phyloP scores from a whole-genome alignment of 169 alveolate species.

The Besnoitia besnoiti region DNA sequence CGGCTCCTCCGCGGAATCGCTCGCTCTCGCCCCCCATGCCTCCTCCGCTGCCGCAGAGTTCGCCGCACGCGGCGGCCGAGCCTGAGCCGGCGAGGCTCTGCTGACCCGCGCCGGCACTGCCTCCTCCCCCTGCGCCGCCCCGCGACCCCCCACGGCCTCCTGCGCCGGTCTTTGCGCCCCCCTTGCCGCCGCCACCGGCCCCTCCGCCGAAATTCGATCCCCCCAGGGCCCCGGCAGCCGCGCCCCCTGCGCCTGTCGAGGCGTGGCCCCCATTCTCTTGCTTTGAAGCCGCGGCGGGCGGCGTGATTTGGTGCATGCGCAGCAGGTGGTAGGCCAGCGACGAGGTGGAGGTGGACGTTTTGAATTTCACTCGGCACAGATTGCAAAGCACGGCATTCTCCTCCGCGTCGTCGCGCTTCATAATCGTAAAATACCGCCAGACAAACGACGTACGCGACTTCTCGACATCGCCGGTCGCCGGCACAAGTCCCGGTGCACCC shows the following conservation, averaged over 20 bases:
- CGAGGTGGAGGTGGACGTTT: not conserved
- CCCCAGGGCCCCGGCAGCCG: not conserved
- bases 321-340: not conserved
- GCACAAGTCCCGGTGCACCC: no score
- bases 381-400: not conserved
- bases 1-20: not conserved
- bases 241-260: not conserved
- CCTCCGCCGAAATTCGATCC: not conserved
- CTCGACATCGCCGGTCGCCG: not conserved
- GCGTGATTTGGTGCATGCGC: not conserved
- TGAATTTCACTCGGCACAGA: not conserved
- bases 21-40: not conserved
- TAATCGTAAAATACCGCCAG: not conserved
- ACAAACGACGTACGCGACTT: not conserved
- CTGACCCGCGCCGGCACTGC: not conserved
- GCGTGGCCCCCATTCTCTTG: not conserved
- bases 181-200: not conserved
- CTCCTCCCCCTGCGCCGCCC: not conserved
- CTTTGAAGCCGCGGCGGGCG: not conserved
- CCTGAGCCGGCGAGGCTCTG: no score
- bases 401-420: not conserved
- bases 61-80: no score
- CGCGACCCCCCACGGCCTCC: not conserved
- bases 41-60: no score
- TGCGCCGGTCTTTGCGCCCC: not conserved